Conservation (phyloP, 148 eudicot species). For the Rhododendron mucronatum region DNA sequence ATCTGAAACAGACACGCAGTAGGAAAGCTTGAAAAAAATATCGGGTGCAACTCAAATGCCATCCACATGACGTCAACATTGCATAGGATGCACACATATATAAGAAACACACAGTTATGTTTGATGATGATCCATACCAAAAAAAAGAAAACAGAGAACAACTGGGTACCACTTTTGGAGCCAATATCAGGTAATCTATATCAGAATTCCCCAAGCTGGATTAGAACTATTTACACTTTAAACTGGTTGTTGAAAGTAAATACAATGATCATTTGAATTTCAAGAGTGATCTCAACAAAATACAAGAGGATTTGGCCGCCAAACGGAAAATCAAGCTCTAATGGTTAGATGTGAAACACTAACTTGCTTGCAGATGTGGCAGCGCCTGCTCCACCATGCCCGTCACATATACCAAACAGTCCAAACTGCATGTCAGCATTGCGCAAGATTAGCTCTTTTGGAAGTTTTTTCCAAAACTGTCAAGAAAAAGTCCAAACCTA, state of each 20-base stretch:
- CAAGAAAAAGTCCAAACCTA: not conserved
- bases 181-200: not conserved
- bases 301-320: not conserved
- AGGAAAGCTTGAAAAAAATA: not conserved
- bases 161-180: not conserved
- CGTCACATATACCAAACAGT: conserved; percentile 89
- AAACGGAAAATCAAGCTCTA: not conserved
- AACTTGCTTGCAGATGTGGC: conserved; percentile 86
- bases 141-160: not conserved
- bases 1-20: not conserved
- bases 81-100: not conserved
- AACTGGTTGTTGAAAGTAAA: not conserved
- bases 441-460: conserved; percentile 3
- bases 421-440: conserved; percentile 62
- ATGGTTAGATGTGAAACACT: conserved; percentile 26
- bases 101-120: not conserved
- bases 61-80: not conserved
- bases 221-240: not conserved
- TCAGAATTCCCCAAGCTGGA: not conserved
- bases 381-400: conserved; percentile 91
- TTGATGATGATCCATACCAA: not conserved
- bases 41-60: not conserved
- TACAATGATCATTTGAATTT: not conserved
- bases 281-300: not conserved
- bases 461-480: not conserved